These are phyloP conservation scores for Erigeron philadelphicus DNA, from an alignment of 140 eudicot species.

Conservation along the genomic window DNA sequence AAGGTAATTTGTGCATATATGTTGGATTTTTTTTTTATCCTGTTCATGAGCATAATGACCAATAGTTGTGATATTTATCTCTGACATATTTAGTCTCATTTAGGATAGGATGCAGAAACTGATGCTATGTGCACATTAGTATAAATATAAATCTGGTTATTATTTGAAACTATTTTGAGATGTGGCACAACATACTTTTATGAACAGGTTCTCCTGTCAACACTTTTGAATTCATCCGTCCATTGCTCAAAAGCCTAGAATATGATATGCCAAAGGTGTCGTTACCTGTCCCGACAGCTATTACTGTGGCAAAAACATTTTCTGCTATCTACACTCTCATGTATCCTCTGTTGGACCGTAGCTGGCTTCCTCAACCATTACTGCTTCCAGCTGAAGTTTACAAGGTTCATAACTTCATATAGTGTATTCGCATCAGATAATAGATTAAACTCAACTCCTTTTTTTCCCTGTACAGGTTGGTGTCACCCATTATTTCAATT, in stretches of 20 bases:
- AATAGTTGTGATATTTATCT: too few species aligned
- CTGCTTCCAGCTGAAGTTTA: constrained; percentile 90
- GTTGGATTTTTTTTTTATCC: too few species aligned
- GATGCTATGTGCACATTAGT: neutral
- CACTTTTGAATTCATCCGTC: constrained; percentile 71
- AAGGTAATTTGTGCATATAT: too few species aligned
- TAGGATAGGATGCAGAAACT: neutral
- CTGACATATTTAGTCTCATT: too few species aligned
- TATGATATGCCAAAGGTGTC: constrained; percentile 71
- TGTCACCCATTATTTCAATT: constrained; percentile 72
- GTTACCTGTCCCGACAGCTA: constrained; percentile 63
- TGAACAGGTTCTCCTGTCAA: constrained; percentile 82
- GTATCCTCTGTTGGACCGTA: constrained; percentile 63
- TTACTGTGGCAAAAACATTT: constrained; percentile 54
- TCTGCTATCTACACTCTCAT: constrained; percentile 52
- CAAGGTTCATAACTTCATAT: constrained; percentile 42
- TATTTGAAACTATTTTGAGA: neutral
- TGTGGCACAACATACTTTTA: constrained; percentile 1
- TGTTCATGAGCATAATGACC: too few species aligned
- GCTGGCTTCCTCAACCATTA: constrained; percentile 88
- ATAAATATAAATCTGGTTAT: neutral
- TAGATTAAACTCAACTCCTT: neutral
- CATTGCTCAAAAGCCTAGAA: constrained; percentile 59
- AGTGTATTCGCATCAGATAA: neutral
- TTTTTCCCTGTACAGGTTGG: constrained; percentile 51